Evolutionary conservation across 1,139 yeast species (phyloP), one percentile per base, ranked within the genome.

Genomic region (Pichia inconspicua): DNA sequence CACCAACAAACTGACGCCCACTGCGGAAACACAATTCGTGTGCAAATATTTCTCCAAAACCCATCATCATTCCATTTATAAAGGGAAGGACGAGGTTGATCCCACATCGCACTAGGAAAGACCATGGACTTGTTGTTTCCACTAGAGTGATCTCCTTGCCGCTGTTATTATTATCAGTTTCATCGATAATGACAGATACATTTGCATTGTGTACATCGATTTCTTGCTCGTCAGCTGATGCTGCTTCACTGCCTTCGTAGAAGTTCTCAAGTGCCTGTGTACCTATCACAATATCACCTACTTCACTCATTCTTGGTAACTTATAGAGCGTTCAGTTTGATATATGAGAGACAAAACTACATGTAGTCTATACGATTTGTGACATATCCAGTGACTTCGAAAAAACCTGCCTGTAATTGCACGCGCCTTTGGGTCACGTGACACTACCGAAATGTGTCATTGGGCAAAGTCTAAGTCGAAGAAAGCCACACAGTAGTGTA

Each of bases 41-140:
- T 15, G 97, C 98, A 55, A 87, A 72, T 25, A 92, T 83, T 68
- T 92, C 98, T 1, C 98, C 98, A 65, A 90, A 88, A 0, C 98
- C 98, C 52, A 92, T 75, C 96, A 90, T 90, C 70, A 92, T 72
- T 11, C 98, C 98, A 62, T 92, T 92, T 54, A 92, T 72, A 60
- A 92, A 89, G 2, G 98, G 98, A 45, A 92, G 69, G 5, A 89
- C 66, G 57, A 90, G 67, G 59, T 92, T 90, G 55, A 92, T 81
- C 3, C 89, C 78, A 22, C 83, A 72, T 38, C 74, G 72, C 48
- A 71, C 36, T 4, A 48, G 27, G 31, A 48, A 47, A 15, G 22
- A 22, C 12, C 48, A 43, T 3, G 42, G 39, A 8, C 42, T 32
- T 17, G 41, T 25, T 11, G 27, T 19, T 14, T 17, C n/a, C 10